phyloP scores from a whole-genome alignment of 805 yeast species.

The Lachancea thermotolerans region DNA sequence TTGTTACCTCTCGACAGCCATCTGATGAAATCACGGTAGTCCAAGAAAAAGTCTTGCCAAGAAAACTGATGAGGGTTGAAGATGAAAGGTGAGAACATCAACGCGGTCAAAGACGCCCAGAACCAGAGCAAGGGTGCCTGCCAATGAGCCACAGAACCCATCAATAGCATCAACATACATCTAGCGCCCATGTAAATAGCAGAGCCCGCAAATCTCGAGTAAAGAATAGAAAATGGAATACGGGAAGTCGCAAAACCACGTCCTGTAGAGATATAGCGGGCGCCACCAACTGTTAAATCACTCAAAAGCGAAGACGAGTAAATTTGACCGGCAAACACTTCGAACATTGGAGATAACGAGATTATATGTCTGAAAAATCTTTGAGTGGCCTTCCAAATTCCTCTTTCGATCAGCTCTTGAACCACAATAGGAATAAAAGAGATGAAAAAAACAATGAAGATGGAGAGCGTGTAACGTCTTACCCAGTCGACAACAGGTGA shows the following conservation, averaged over 20 bases:
- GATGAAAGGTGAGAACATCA: slow-evolving; percentile 86
- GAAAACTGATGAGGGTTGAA: slow-evolving; percentile 98
- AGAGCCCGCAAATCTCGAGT: slow-evolving; percentile 66
- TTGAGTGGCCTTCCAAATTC: slow-evolving; percentile 63
- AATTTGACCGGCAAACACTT: slow-evolving; percentile 91
- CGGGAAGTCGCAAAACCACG: slow-evolving; percentile 89
- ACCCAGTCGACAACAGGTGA: slow-evolving; percentile 90
- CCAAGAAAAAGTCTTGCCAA: slow-evolving; percentile 92
- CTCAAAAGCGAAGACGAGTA: slow-evolving; percentile 72
- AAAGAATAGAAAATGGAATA: slow-evolving; percentile 61
- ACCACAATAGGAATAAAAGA: slow-evolving; percentile 82
- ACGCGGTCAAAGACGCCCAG: slow-evolving; percentile 87
- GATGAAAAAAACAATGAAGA: slow-evolving; percentile 87
- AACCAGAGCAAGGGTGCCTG: slow-evolving; percentile 82
- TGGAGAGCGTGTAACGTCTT: slow-evolving; percentile 77
- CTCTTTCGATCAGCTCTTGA: slow-evolving; percentile 85
- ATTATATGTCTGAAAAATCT: slow-evolving; percentile 69
- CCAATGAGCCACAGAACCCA: slow-evolving; percentile 78
- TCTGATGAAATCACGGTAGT: slow-evolving; percentile 87
- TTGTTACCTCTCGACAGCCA: slow-evolving; percentile 90
- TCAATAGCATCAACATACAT: slow-evolving; percentile 59
- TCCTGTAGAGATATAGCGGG: slow-evolving; percentile 86
- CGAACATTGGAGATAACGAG: slow-evolving; percentile 86
- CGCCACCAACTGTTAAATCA: slow-evolving; percentile 86
- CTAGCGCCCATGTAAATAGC: slow-evolving; percentile 77